phyloP scores from a whole-genome alignment of 2,329 filamentous ascomycete genomes.

The Neoascochyta sp. region DNA sequence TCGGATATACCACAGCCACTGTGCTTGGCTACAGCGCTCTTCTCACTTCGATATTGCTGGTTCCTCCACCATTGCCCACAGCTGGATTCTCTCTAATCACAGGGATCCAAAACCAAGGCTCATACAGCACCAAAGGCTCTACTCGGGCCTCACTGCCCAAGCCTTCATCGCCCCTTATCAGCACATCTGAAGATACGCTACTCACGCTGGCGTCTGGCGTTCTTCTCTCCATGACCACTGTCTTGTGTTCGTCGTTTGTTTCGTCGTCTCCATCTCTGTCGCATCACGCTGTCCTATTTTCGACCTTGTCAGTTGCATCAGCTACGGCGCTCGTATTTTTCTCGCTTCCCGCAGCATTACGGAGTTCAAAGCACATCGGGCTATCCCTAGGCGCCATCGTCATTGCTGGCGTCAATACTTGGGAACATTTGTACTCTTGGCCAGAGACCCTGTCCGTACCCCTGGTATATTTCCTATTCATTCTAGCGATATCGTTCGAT shows the following conservation, averaged over 20 bases:
- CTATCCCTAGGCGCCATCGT: slow-evolving; percentile 29
- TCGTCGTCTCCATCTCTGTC: slow-evolving; percentile 33
- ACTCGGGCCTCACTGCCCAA: slow-evolving; percentile 30
- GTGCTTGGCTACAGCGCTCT: slow-evolving; percentile 49
- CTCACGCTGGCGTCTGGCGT: slow-evolving; percentile 44
- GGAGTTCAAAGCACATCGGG: slow-evolving; percentile 36
- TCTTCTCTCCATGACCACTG: slow-evolving; percentile 34
- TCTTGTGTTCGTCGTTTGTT: slow-evolving; percentile 34
- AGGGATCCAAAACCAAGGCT: slow-evolving; percentile 15
- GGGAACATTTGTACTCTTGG: slow-evolving; percentile 17
- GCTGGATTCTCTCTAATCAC: slow-evolving; percentile 32
- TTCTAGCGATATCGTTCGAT: slow-evolving; percentile 42
- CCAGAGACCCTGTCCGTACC: slow-evolving; percentile 14
- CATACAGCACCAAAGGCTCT: slow-evolving; percentile 19
- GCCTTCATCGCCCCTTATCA: slow-evolving; percentile 35
- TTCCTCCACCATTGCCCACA: slow-evolving; percentile 49
- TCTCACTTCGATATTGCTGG: slow-evolving; percentile 43
- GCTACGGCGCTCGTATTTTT: slow-evolving; percentile 44
- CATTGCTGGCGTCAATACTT: slow-evolving; percentile 20
- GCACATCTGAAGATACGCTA: slow-evolving; percentile 39
- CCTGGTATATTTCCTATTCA: slow-evolving; percentile 29
- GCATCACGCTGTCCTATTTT: slow-evolving; percentile 36
- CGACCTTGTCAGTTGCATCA: slow-evolving; percentile 41
- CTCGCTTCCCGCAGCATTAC: slow-evolving; percentile 41
- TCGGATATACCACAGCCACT: slow-evolving; percentile 20